phyloP scores from a whole-genome alignment of 2,329 filamentous ascomycete species.

The Fusarium armeniacum region DNA sequence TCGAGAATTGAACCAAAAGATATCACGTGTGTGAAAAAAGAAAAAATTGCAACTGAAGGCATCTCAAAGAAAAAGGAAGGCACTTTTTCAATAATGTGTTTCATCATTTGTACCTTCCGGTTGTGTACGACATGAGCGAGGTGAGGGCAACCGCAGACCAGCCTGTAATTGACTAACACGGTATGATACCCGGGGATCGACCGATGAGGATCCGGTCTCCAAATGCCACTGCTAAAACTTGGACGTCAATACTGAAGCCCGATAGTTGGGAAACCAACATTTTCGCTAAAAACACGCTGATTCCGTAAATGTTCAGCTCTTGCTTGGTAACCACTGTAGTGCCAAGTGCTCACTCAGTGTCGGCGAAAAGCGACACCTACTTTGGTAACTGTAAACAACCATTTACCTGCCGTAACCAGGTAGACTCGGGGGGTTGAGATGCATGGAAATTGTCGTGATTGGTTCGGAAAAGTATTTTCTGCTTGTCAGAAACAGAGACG shows the following conservation, averaged over 20 bases:
- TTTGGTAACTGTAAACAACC: conserved; percentile 9
- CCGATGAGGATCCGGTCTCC: conserved; percentile 16
- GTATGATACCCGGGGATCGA: conserved; percentile 10
- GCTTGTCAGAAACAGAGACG: conserved; percentile 20
- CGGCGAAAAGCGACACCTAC: conserved; percentile 16
- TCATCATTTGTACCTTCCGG: conserved; percentile 12
- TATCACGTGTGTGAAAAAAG: not conserved
- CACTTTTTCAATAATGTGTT: conserved; percentile 2
- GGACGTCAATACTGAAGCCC: not conserved
- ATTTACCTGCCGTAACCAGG: conserved; percentile 41
- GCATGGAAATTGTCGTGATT: conserved; percentile 26
- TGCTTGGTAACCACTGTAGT: not conserved
- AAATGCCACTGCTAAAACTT: not conserved
- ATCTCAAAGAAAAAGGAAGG: conserved; percentile 17
- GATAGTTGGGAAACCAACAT: not conserved
- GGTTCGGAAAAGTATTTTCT: conserved; percentile 32
- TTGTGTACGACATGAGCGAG: conserved; percentile 15
- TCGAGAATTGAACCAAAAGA: not conserved
- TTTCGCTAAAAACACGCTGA: not conserved
- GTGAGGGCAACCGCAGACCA: conserved; percentile 6
- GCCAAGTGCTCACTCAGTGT: not conserved
- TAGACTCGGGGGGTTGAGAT: conserved; percentile 27
- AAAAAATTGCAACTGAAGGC: not conserved
- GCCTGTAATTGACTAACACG: conserved; percentile 8
- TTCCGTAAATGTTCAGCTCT: not conserved